Conservation (phyloP, 2,329 filamentous ascomycete genomes). For the Neonectria faginata region DNA sequence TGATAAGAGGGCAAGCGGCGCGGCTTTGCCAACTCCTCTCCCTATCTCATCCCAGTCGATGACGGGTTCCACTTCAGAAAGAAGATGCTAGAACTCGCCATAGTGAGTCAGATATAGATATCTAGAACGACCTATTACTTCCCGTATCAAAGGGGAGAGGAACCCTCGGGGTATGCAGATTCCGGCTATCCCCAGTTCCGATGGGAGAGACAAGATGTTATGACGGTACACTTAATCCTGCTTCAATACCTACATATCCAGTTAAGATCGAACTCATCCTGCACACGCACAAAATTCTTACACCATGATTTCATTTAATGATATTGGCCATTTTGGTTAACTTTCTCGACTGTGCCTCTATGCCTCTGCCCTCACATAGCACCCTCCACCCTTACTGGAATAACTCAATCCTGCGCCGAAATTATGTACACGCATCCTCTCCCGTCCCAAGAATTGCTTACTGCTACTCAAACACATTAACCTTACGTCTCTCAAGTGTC, state of each 20-base stretch:
- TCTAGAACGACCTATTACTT: background rate
- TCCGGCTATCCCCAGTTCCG: background rate
- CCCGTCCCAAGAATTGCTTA: conserved; percentile 17
- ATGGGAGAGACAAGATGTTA: background rate
- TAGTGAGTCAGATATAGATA: conserved; percentile 9
- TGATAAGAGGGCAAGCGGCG: conserved; percentile 5
- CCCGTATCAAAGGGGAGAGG: background rate
- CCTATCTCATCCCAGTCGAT: conserved; percentile 3
- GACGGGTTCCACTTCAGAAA: conserved; percentile 3
- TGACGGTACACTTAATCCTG: too few species aligned
- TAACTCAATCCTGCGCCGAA: conserved; percentile 27
- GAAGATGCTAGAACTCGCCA: background rate
- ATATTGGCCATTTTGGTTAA: conserved; percentile 19
- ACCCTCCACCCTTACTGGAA: conserved; percentile 13
- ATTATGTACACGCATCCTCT: conserved; percentile 28
- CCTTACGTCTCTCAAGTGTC: conserved; percentile 11
- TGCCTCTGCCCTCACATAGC: conserved; percentile 11
- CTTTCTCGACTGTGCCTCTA: conserved; percentile 13
- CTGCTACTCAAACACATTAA: conserved; percentile 30
- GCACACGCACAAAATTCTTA: background rate
- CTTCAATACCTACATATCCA: too few species aligned
- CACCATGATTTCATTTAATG: conserved; percentile 1
- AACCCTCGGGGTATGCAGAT: background rate
- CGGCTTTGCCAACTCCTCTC: background rate
- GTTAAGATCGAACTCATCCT: background rate